These are phyloP conservation scores for Wickerhamiella cacticola DNA, from an alignment of 805 yeast genomes.

Conservation along the genomic window DNA sequence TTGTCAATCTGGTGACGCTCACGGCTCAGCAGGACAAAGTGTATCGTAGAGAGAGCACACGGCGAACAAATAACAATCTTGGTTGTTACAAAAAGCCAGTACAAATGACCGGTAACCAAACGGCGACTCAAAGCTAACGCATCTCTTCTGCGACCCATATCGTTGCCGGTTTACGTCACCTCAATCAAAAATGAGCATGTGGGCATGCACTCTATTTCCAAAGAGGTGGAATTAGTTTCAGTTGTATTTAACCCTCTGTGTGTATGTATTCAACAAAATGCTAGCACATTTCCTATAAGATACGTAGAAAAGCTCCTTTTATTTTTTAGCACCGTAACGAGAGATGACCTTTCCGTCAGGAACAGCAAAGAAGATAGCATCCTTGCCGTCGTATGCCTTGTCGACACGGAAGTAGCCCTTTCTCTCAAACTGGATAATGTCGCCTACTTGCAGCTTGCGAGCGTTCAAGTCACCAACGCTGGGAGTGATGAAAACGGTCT, in stretches of 20 bases:
- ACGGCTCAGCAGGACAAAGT: constrained; percentile 1
- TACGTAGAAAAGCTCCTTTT: too few relatives aligned
- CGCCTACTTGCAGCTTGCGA: constrained; percentile 66
- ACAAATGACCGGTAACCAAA: constrained; percentile 18
- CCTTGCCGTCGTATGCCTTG: constrained; percentile 41
- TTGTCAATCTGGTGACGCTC: constrained; percentile 2
- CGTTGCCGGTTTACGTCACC: too few relatives aligned
- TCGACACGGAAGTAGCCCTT: constrained; percentile 92
- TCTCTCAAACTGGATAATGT: constrained; percentile 88
- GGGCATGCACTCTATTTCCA: too few relatives aligned
- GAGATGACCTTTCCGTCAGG: constrained; percentile 88
- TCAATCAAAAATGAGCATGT: too few relatives aligned
- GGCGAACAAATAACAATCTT: constrained; percentile 2
- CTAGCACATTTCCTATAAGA: too few relatives aligned
- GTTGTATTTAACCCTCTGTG: not conserved
- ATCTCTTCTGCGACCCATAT: constrained; percentile 17
- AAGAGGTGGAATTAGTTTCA: too few relatives aligned
- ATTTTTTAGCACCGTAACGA: constrained; percentile 58
- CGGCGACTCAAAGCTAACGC: constrained; percentile 17
- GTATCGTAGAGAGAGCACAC: constrained; percentile 3
- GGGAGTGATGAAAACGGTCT: constrained; percentile 68
- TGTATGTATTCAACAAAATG: too few relatives aligned
- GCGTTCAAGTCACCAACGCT: constrained; percentile 77
- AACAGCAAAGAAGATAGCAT: constrained; percentile 74
- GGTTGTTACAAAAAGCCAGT: constrained; percentile 16